These are phyloP conservation scores for Sphaerulina populicola DNA, from an alignment of 2,329 filamentous ascomycete species.

Conservation along the genomic window DNA sequence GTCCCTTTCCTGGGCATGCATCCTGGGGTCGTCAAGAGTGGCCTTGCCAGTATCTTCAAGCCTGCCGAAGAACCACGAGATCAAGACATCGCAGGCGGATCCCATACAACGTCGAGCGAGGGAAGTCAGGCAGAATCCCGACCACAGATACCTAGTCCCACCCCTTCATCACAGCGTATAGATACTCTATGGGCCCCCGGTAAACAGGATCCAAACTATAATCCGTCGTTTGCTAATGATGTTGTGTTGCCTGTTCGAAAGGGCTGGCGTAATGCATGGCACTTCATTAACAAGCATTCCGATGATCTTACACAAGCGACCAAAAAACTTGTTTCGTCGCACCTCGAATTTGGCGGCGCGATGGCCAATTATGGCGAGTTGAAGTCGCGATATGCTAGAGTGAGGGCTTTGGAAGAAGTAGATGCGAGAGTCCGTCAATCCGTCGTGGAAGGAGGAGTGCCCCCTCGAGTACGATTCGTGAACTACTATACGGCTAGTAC, in stretches of 20 bases:
- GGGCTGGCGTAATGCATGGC: slow-evolving; percentile 57
- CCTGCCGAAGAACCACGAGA: slow-evolving; percentile 36
- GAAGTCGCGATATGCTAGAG: slow-evolving; percentile 57
- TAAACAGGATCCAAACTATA: slow-evolving; percentile 54
- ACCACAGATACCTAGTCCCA: not conserved
- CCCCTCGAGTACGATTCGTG: slow-evolving; percentile 61
- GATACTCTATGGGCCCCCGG: slow-evolving; percentile 27
- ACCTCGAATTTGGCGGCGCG: slow-evolving; percentile 73
- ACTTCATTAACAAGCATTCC: slow-evolving; percentile 76
- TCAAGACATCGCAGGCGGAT: not conserved
- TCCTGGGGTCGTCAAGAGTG: slow-evolving; percentile 75
- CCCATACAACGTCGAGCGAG: not conserved
- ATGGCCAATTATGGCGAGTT: slow-evolving; percentile 68
- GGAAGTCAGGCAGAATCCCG: not conserved
- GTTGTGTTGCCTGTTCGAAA: slow-evolving; percentile 59
- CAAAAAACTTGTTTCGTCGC: slow-evolving; percentile 65
- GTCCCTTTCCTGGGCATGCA: slow-evolving; percentile 83
- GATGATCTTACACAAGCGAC: slow-evolving; percentile 63
- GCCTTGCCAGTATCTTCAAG: slow-evolving; percentile 68
- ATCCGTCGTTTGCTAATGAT: slow-evolving; percentile 70
- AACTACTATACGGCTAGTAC: slow-evolving; percentile 89
- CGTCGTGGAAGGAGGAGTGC: slow-evolving; percentile 25
- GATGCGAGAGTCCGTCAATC: slow-evolving; percentile 44
- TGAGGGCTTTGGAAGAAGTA: slow-evolving; percentile 64
- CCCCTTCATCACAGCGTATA: slow-evolving; percentile 5